These are phyloP conservation scores for Populus ilicifolia DNA, from an alignment of 345 rosid species.

Conservation along the genomic window DNA sequence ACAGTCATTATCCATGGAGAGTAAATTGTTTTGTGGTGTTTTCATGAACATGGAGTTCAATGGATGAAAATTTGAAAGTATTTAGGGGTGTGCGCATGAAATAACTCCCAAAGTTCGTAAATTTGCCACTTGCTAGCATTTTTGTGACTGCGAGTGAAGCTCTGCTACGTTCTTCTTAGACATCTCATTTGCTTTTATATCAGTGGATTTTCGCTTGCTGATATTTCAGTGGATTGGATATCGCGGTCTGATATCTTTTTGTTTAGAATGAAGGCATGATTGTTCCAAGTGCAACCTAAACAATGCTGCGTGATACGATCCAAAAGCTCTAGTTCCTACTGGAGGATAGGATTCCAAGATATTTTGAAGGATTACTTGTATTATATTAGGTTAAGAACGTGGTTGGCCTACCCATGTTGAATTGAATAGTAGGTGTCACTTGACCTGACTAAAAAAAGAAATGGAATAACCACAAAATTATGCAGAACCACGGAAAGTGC, in stretches of 20 bases:
- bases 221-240: not conserved
- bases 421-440: not conserved
- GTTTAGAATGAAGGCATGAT: constrained; percentile 12
- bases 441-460: not conserved
- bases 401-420: not conserved
- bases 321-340: not conserved
- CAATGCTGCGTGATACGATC: not conserved
- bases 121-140: too few species aligned
- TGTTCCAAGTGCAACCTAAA: not conserved
- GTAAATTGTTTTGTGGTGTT: too few species aligned
- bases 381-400: not conserved
- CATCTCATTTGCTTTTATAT: too few species aligned
- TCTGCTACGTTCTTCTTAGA: too few species aligned
- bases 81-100: too few species aligned
- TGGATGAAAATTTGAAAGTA: too few species aligned
- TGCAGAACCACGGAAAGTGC: not conserved
- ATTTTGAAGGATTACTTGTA: not conserved
- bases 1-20: too few species aligned
- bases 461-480: not conserved
- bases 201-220: too few species aligned
- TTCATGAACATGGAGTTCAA: too few species aligned
- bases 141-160: too few species aligned
- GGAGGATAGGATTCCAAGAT: not conserved
- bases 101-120: too few species aligned
- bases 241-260: not conserved